These are phyloP conservation scores for Aurifilum marmelostoma DNA, from an alignment of 2,329 filamentous ascomycete genomes.

Conservation along the genomic window DNA sequence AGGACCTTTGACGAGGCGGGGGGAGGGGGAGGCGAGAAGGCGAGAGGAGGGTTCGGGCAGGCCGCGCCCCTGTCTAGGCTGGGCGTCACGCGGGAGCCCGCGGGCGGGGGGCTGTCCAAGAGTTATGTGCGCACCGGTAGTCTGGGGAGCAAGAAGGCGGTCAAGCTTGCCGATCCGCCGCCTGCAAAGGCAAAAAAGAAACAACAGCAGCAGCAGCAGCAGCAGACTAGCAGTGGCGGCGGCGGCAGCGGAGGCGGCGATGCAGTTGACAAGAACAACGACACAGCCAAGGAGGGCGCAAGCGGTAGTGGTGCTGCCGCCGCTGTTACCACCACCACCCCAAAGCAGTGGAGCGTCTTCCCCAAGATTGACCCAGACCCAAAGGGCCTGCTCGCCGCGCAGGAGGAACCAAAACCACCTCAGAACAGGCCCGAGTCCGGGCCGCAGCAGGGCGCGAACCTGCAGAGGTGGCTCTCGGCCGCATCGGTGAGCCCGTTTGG, in stretches of 20 bases:
- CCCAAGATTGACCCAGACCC: constrained; percentile 19
- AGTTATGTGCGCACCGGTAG: constrained; percentile 32
- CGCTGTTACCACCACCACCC: neutral
- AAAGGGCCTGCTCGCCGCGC: constrained; percentile 5
- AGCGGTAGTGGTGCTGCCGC: neutral
- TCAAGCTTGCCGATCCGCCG: constrained; percentile 27
- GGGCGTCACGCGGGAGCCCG: constrained; percentile 12
- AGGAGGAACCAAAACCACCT: constrained; percentile 24
- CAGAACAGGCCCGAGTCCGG: constrained; percentile 27
- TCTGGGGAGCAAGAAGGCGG: constrained; percentile 22
- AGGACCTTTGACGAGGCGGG: no score
- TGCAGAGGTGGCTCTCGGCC: constrained; percentile 40
- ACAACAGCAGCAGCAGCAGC: constrained; percentile 30
- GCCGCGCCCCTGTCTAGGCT: neutral
- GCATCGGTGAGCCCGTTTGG: constrained; percentile 41
- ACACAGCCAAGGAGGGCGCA: constrained; percentile 8
- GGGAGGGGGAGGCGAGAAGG: neutral
- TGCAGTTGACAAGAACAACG: neutral
- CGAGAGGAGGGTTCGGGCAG: constrained; percentile 3
- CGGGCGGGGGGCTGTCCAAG: constrained; percentile 17
- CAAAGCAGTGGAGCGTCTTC: constrained; percentile 20
- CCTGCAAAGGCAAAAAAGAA: constrained; percentile 17
- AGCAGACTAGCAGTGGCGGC: neutral
- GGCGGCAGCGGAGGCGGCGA: constrained; percentile 33
- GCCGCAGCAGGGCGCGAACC: constrained; percentile 30